Evolutionary conservation across 192 early-diverging fungal genomes (phyloP).

Genomic region (Backusella liffmaniae): DNA sequence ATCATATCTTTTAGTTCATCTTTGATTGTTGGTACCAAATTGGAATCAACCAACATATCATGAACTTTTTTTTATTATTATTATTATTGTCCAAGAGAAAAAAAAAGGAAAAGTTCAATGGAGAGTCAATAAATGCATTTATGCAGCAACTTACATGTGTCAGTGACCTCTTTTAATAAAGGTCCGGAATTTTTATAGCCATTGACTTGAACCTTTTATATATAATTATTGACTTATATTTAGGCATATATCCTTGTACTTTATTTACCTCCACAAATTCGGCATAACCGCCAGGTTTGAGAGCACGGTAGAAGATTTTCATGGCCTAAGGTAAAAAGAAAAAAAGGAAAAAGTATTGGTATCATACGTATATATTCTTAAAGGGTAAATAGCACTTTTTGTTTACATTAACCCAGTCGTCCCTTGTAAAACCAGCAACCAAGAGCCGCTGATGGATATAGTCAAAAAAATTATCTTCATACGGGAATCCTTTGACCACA

Average conservation of each 20-base stretch:
- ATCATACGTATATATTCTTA: background rate
- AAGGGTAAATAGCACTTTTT: background rate
- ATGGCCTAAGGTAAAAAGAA: conserved; percentile 7
- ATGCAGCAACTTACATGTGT: background rate
- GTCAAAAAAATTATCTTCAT: conserved; percentile 31
- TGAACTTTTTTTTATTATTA: background rate
- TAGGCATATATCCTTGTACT: no score
- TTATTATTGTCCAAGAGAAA: background rate
- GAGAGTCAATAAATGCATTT: background rate
- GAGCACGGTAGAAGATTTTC: conserved; percentile 12
- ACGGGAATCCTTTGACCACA: conserved; percentile 19
- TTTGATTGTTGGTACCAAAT: background rate
- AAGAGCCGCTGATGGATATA: conserved; percentile 30
- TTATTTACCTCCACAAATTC: conserved; percentile 26
- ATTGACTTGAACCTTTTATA: background rate
- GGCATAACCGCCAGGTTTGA: conserved; percentile 32
- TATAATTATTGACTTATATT: background rate
- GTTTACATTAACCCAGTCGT: conserved; percentile 17
- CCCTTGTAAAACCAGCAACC: conserved; percentile 20
- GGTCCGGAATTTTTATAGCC: background rate
- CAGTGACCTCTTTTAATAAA: background rate
- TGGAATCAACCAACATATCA: background rate
- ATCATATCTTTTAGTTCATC: background rate
- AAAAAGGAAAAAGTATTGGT: no score
- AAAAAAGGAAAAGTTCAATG: background rate